These are phyloP conservation scores for Eucalyptus albens DNA, from an alignment of 345 rosid species.

Conservation along the genomic window DNA sequence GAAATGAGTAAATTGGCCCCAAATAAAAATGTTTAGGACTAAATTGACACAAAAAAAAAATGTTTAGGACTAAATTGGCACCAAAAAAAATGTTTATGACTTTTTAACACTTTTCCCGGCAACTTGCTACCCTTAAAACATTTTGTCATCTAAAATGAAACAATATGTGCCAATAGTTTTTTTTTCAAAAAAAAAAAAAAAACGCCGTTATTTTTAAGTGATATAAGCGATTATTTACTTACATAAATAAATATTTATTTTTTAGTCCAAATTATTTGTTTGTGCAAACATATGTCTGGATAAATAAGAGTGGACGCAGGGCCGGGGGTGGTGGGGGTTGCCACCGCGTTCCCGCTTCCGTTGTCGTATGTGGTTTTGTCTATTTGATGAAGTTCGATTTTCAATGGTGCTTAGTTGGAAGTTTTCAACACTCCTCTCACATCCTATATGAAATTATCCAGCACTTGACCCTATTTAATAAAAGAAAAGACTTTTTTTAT, in stretches of 20 bases:
- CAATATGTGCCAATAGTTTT: background rate
- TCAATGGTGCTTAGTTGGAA: background rate
- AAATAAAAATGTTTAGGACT: too few species aligned
- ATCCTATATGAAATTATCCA: background rate
- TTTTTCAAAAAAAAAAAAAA: too few species aligned
- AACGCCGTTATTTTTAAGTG: accelerated
- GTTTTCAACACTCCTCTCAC: background rate
- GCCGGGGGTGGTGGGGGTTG: background rate
- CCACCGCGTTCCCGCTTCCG: background rate
- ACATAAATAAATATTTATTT: too few species aligned
- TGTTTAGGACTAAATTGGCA: too few species aligned
- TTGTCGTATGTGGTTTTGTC: background rate
- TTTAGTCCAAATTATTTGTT: background rate
- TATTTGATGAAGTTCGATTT: background rate
- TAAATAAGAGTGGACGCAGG: background rate
- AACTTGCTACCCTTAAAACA: background rate
- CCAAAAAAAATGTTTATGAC: too few species aligned
- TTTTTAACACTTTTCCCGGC: too few species aligned
- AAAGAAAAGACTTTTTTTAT: background rate
- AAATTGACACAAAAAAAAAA: too few species aligned
- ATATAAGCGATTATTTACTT: too few species aligned
- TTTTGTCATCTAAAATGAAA: background rate
- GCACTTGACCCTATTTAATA: background rate
- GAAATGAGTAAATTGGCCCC: too few species aligned
- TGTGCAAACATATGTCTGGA: background rate